Conservation (phyloP, 1,139 yeast species). For the Magnusiomyces sp. region DNA sequence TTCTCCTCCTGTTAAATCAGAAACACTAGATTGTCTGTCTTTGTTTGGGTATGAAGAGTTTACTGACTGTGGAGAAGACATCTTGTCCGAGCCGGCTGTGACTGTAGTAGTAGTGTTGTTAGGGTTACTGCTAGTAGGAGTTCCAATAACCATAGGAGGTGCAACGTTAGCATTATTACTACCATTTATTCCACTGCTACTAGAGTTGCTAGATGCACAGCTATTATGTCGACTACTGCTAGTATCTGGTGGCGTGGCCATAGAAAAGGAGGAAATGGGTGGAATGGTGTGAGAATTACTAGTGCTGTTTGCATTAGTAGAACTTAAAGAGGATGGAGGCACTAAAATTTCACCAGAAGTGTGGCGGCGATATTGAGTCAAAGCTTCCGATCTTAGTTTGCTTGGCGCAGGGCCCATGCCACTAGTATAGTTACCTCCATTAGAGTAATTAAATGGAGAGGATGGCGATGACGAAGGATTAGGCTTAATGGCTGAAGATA, state of each 20-base stretch:
- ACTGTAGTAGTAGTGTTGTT: not conserved
- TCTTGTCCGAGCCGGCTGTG: not conserved
- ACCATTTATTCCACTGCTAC: not conserved
- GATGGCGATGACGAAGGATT: not conserved
- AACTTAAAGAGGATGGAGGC: not conserved
- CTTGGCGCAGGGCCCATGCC: constrained; percentile 1
- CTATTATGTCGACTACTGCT: constrained; percentile 12
- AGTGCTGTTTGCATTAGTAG: not conserved
- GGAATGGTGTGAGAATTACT: constrained; percentile 1
- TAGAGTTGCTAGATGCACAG: constrained; percentile 12
- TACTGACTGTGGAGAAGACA: not conserved
- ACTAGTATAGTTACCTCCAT: too few species aligned
- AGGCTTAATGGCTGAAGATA: not conserved
- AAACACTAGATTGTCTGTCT: not conserved
- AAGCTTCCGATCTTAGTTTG: constrained; percentile 12
- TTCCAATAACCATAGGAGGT: not conserved
- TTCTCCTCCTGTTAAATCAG: not conserved
- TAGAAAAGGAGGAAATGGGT: constrained; percentile 3
- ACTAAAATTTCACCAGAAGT: constrained; percentile 12
- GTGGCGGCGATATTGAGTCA: constrained; percentile 14
- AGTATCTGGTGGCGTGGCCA: constrained; percentile 12
- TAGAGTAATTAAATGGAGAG: not conserved
- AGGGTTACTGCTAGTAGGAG: not conserved
- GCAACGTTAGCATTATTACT: not conserved
- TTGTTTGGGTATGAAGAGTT: not conserved